These are phyloP conservation scores for Aspergillus arachidicola DNA, from an alignment of 2,329 filamentous ascomycete genomes.

Conservation along the genomic window DNA sequence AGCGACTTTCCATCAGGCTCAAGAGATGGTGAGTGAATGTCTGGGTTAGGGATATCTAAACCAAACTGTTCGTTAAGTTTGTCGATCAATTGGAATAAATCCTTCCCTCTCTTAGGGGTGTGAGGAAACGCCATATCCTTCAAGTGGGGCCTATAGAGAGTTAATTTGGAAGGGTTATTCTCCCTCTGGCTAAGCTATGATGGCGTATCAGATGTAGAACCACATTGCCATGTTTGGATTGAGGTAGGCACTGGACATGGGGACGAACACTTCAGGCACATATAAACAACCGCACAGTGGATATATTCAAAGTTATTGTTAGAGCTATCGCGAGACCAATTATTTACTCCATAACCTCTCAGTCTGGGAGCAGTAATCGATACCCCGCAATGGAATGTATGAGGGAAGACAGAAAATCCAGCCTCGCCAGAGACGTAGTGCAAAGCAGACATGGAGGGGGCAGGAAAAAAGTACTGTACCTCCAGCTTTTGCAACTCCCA, in stretches of 20 bases:
- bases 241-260: neutral
- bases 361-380: neutral
- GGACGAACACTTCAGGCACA: neutral
- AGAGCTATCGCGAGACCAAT: neutral
- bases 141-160: neutral
- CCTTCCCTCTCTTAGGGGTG: conserved; percentile 30
- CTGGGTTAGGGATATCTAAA: conserved; percentile 35
- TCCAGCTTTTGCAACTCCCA: neutral
- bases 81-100: conserved; percentile 32
- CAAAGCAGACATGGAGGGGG: neutral
- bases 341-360: neutral
- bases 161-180: neutral
- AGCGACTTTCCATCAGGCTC: conserved; percentile 18
- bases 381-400: neutral
- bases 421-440: neutral
- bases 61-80: conserved; percentile 38
- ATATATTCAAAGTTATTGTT: neutral
- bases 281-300: neutral
- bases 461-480: neutral
- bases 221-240: neutral
- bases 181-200: neutral
- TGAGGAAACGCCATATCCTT: conserved; percentile 12
- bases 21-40: conserved; percentile 20
- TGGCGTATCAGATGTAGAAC: neutral
- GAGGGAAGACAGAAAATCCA: neutral